Base-by-base conservation (phyloP, 2,329 filamentous ascomycete species). In the Paecilomyces dactylethromorphus region DNA sequence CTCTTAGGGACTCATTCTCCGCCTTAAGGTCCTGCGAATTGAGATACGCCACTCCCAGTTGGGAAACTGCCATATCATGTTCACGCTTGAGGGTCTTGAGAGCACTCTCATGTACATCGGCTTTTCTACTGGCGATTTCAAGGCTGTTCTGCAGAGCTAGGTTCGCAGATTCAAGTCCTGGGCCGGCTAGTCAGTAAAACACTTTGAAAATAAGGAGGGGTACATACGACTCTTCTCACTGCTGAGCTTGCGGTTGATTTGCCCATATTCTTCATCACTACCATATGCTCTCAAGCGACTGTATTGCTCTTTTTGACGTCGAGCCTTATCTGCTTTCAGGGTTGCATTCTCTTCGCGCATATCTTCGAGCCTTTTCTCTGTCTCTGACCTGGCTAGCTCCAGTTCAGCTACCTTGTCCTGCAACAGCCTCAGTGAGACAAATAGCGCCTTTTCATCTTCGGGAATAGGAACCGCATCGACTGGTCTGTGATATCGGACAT, bases 381-480 rank as follows among this genome's bases (percentile, higher is more conserved):
- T 69, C 55, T 82, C 78, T 6, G 77, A 78, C 58, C 83, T 84
- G 61, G 83, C 81, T 56, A 75, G 72, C 65, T 87, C 84, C 53
- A 87, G 74, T 55, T 82, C 76, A 0, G 78, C 74, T 49, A 86
- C 78, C 65, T 82, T 84, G 50, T 85, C 83, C 63, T 85, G 80
- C 11, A 87, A 71, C 18, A 84, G 71, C 56, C 84, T 79, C 15
- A 87, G 73, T 11, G 83, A 84, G n/a, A 82, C 78, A 65, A 85
- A 85, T 54, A 88, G 80, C 2, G 81, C 81, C 68, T 87, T 85
- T 62, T 87, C 85, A 54, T 87, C 84, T 12, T 82, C 78, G 0
- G 84, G 84, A 53, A 87, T 78, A 0, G 82, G 78, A 11, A 86
- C 75, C 12, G 79, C 77, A 39, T 84, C 79, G 21, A 87, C 71